Percentiles rank a stretch among this genome's conserved stretches.
These are phyloP conservation scores for Xylogone sp. DNA, from an alignment of 2,329 filamentous ascomycete species.

Conservation along the genomic window DNA sequence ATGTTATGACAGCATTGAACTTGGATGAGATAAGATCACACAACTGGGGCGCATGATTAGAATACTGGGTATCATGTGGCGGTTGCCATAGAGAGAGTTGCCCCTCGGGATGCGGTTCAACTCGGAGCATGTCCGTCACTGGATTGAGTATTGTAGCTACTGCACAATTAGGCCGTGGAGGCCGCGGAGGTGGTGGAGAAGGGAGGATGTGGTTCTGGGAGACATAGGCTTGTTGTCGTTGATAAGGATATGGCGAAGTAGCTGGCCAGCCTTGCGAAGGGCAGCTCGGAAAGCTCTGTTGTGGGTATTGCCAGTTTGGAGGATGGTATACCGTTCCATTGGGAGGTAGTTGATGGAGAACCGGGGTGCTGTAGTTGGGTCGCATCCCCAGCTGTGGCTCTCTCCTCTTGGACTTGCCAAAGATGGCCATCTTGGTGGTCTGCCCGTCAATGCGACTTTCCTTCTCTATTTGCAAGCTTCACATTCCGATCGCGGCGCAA, in stretches of 20 bases:
- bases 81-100: slow-evolving; percentile 39
- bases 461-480: not conserved
- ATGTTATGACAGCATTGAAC: slow-evolving; percentile 66
- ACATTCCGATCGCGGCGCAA: not conserved
- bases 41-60: slow-evolving; percentile 42
- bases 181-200: slow-evolving; percentile 14
- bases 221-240: slow-evolving; percentile 16
- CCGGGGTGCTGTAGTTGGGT: slow-evolving; percentile 1
- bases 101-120: slow-evolving; percentile 36
- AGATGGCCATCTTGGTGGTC: slow-evolving; percentile 23
- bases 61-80: slow-evolving; percentile 36
- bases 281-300: slow-evolving; percentile 10
- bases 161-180: slow-evolving; percentile 7
- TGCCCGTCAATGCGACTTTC: not conserved
- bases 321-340: slow-evolving; percentile 5
- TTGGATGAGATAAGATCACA: slow-evolving; percentile 59
- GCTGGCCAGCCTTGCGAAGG: slow-evolving; percentile 16
- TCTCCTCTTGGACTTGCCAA: slow-evolving; percentile 23
- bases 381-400: slow-evolving; percentile 1
- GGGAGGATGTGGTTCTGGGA: slow-evolving; percentile 11
- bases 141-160: slow-evolving; percentile 20
- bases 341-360: slow-evolving; percentile 4
- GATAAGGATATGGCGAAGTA: slow-evolving; percentile 8
- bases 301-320: slow-evolving; percentile 9
- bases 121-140: slow-evolving; percentile 29